Conservation (phyloP, 495 filamentous ascomycete species). For the Terfezia claveryi region DNA sequence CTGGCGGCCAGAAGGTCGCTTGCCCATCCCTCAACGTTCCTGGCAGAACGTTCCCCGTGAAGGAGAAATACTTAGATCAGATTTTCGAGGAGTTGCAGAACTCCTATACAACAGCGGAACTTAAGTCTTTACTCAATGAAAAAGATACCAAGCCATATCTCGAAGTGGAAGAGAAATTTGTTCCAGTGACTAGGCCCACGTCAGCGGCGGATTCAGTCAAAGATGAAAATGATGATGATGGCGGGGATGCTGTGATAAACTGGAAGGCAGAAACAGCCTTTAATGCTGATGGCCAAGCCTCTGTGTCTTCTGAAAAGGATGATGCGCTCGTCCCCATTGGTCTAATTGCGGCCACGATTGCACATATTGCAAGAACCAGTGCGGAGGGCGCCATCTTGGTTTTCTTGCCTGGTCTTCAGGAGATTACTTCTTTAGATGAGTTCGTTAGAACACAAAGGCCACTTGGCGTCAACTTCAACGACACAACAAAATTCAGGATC, state of each 20-base stretch:
- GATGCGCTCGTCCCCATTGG: constrained; percentile 27
- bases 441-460: constrained; percentile 12
- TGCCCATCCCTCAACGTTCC: constrained; percentile 34
- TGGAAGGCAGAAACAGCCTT: constrained; percentile 25
- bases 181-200: constrained; percentile 4
- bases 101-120: constrained; percentile 7
- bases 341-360: constrained; percentile 28
- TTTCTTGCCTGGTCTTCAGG: constrained; percentile 35
- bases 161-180: constrained; percentile 15
- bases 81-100: constrained; percentile 23
- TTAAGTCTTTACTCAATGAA: constrained; percentile 19
- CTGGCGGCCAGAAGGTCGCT: constrained; percentile 14
- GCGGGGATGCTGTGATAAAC: constrained; percentile 21
- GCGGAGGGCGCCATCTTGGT: constrained; percentile 32
- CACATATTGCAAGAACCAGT: constrained; percentile 29
- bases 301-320: constrained; percentile 21
- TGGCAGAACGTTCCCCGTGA: constrained; percentile 34
- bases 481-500: constrained; percentile 26
- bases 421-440: constrained; percentile 25
- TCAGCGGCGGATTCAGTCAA: constrained; percentile 3
- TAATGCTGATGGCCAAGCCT: constrained; percentile 12
- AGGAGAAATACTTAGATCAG: constrained; percentile 30
- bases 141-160: constrained; percentile 21
- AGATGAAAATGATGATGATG: constrained; percentile 11
- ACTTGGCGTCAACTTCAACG: constrained; percentile 26